Evolutionary conservation across 495 filamentous ascomycete genomes (phyloP).

Genomic region (Venustampulla echinocandica): DNA sequence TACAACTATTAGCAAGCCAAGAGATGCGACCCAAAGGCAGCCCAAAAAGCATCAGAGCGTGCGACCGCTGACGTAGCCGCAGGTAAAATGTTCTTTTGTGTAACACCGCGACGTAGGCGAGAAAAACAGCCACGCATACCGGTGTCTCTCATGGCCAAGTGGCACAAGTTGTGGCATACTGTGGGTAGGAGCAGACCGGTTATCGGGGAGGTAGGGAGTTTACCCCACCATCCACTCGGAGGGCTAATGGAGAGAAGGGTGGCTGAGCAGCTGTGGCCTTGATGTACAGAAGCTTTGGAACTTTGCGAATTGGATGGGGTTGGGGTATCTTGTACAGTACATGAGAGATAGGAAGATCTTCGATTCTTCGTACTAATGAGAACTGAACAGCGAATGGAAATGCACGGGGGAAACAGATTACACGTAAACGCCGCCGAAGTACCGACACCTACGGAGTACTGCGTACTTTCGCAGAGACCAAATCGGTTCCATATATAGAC

Average conservation of each 20-base stretch:
- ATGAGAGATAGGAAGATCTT: too few species aligned
- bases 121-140: not conserved
- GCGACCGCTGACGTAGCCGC: constrained; percentile 1
- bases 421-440: too few species aligned
- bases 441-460: too few species aligned
- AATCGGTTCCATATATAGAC: not conserved
- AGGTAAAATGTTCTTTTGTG: not conserved
- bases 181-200: not conserved
- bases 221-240: not conserved
- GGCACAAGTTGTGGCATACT: not conserved
- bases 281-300: not conserved
- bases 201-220: not conserved
- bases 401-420: too few species aligned
- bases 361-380: too few species aligned
- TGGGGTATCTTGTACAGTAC: not conserved
- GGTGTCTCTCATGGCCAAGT: not conserved
- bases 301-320: not conserved
- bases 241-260: not conserved
- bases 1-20: too few species aligned
- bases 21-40: not conserved
- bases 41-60: not conserved
- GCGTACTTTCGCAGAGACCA: not conserved
- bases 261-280: constrained; percentile 8
- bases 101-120: not conserved
- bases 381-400: too few species aligned